Percentiles rank a stretch among this genome's conserved stretches.
These are phyloP conservation scores for Spathaspora girioi DNA, from an alignment of 805 yeast species.

Conservation along the genomic window DNA sequence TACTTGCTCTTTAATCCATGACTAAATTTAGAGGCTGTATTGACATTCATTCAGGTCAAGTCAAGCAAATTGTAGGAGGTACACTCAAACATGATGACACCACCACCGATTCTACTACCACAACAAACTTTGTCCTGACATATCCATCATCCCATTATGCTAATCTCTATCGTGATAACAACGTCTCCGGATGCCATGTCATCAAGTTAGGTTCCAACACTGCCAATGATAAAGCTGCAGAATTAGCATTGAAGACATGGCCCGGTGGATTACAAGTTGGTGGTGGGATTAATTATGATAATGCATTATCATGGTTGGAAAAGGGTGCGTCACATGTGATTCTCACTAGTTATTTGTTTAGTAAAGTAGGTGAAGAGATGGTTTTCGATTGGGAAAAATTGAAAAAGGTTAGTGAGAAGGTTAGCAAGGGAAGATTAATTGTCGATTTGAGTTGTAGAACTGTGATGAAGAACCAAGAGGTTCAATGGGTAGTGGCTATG, in stretches of 20 bases:
- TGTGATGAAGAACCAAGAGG: conserved; percentile 17
- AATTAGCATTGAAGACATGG: conserved; percentile 70
- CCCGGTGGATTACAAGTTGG: conserved; percentile 79
- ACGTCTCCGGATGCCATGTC: conserved; percentile 80
- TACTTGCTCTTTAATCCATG: conserved; percentile 44
- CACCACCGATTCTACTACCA: conserved; percentile 15
- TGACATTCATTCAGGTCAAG: conserved; percentile 92
- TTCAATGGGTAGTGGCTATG: conserved; percentile 91
- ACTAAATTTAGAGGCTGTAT: conserved; percentile 91
- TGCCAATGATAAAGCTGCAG: conserved; percentile 79
- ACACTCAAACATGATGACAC: conserved; percentile 52
- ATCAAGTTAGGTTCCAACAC: conserved; percentile 80
- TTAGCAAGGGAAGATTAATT: conserved; percentile 69
- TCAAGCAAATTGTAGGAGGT: conserved; percentile 96
- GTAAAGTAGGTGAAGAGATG: conserved; percentile 48
- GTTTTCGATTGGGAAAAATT: conserved; percentile 49
- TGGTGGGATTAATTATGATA: conserved; percentile 79
- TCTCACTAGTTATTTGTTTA: conserved; percentile 88
- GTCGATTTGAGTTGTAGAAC: conserved; percentile 85
- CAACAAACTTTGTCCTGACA: conserved; percentile 70
- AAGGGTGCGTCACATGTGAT: conserved; percentile 82
- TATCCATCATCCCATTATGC: conserved; percentile 77
- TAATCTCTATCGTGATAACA: conserved; percentile 53
- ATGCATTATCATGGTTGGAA: conserved; percentile 73
- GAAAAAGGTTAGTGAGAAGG: conserved; percentile 41